Conservation (phyloP, 2,329 filamentous ascomycete genomes). For the Fusarium fujikuroi region DNA sequence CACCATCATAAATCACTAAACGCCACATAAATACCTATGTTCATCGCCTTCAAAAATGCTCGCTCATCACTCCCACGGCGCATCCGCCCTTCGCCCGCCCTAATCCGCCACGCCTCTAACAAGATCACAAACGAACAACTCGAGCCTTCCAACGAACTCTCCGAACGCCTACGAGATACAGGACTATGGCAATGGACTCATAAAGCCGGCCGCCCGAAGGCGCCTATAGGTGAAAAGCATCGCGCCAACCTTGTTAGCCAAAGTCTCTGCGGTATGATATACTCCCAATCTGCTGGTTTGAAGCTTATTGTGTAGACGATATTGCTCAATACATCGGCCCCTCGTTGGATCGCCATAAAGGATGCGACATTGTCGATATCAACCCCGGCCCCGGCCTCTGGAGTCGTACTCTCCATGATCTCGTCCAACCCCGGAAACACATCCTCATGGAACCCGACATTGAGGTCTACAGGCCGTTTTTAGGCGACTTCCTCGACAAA, state of each 20-base stretch:
- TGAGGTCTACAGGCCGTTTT: constrained; percentile 67
- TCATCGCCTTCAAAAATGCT: constrained; percentile 28
- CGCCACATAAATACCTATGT: constrained; percentile 20
- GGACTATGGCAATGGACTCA: constrained; percentile 42
- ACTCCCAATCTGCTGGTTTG: accelerated
- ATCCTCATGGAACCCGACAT: constrained; percentile 81
- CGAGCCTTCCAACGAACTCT: constrained; percentile 16
- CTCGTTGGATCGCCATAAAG: constrained; percentile 74
- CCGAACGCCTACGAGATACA: constrained; percentile 40
- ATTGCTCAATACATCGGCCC: constrained; percentile 75
- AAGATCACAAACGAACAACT: constrained; percentile 5
- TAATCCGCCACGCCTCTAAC: not conserved
- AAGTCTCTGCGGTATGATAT: constrained; percentile 57
- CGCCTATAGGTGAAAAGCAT: constrained; percentile 41
- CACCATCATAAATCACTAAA: not conserved
- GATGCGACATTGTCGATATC: constrained; percentile 88
- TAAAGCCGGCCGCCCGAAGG: constrained; percentile 12
- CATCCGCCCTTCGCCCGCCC: not conserved
- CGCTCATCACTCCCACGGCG: constrained; percentile 19
- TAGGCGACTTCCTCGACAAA: constrained; percentile 66
- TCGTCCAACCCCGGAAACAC: constrained; percentile 82
- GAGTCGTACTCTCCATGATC: constrained; percentile 79
- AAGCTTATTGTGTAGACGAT: constrained; percentile 63
- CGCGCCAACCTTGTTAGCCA: constrained; percentile 65
- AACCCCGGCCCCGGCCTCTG: constrained; percentile 84